Evolutionary conservation across 306 rosid genomes (phyloP), one percentile per base, ranked within the genome.

Genomic region (Cucurbita moschata): DNA sequence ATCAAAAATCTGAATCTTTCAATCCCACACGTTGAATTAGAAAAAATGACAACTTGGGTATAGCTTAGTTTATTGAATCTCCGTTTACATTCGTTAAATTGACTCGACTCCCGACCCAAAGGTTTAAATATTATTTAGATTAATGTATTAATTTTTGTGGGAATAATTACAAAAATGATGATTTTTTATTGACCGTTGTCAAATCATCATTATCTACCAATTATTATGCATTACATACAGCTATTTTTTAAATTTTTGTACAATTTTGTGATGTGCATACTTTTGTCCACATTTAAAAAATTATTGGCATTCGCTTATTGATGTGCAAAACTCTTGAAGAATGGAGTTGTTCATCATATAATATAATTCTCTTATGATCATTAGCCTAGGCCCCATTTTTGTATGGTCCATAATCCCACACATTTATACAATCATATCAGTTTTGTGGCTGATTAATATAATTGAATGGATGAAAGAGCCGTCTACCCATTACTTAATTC

Each of bases 341-440:
- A 50, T 70, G 59, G 46, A 70, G 35, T 30, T 30, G 4, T 69
- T 70, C 58, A 26, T 70, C 60, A 15, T 62, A 16, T 16, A 62
- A 47, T 69, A 49, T 15, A 69, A 26, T 23, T 42, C 43, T 69
- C 19, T 15, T 70, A 66, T 30, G 60, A 50, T 70, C 74, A 70
- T 70, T 70, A 49, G 59, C 55, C 50, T 50, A 70, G 74, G 60
- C 26, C 74, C 74, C 74, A 68, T 47, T 68, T 68, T 61, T 67
- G 56, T 35, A 0, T 66, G 72, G 72, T 67, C 56, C 72, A 67
- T 58, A 69, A 49, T 26, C 73, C 26, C 42, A 68, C 73, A 46
- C 42, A 26, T 49, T 46, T 68, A 44, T 23, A 15, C 59, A 49
- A 70, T 50, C 0, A 51, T 50, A 70, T 70, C n/a, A 26, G 21